Base-by-base conservation (phyloP, 768 basidiomycete species). In the Leccinum truebloodii region DNA sequence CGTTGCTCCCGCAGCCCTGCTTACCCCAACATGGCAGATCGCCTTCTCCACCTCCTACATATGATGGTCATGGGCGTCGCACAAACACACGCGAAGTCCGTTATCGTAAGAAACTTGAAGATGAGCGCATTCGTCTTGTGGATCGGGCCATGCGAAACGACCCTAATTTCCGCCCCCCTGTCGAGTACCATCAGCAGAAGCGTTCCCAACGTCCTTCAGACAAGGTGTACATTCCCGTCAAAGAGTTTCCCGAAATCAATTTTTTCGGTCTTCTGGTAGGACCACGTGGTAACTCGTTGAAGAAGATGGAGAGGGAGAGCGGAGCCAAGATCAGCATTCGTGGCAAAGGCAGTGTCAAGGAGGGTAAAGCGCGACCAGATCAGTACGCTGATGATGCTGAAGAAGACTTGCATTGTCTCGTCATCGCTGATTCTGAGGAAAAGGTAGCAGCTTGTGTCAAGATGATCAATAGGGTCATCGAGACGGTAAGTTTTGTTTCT, bases 181-280 rank as follows among this genome's bases (percentile, higher is more conserved):
- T 94, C 58, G 97, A 99, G 75, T 96, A 98, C 71, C 91, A 94
- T 64, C 91, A 94, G 73, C 89, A 94, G 73, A 96, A 97, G 76
- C 89, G 94, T 34, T 92, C 92, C 46, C 91, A 92, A 60, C 86
- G 94, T 52, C 95, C 96, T 14, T 91, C 92, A 35, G 97, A 99
- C 61, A 98, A 98, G 78, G 97, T 99, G 62, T 99, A 98, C 74
- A 98, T 99, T 62, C 97, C 97, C 44, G 95, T 98, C 73, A 98
- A 99, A 75, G 97, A 99, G 77, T 99, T 99, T 68, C 97, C 97
- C 2, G 96, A 98, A 78, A 98, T 99, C 81, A 99, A 99, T 74
- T 99, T 98, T 79, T 98, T 99, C 69, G 97, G 97, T 67, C 81
- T 99, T 63, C 85, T 99, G 62, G 96, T 99, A 64, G 97, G 97